phyloP scores from a whole-genome alignment of 768 basidiomycete genomes.

The Xanthoconium stramineum region DNA sequence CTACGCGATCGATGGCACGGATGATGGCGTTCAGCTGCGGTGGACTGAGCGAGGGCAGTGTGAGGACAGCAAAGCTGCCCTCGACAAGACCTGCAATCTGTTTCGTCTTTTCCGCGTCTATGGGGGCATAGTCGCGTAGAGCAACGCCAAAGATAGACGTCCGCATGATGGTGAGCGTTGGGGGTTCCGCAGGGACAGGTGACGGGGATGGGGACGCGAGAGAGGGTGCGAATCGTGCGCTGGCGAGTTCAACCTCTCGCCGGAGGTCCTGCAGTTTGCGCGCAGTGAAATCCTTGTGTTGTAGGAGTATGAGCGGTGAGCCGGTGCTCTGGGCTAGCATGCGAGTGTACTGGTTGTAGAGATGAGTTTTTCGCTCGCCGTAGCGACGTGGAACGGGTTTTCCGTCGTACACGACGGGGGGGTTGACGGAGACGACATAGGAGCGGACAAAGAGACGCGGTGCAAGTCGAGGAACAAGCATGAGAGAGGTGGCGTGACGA shows the following conservation, averaged over 20 bases:
- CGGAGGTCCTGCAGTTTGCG: conserved; percentile 66
- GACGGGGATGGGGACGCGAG: conserved; percentile 34
- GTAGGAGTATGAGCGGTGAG: conserved; percentile 73
- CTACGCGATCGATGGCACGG: conserved; percentile 60
- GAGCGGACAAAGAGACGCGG: conserved; percentile 31
- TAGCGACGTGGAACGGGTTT: conserved; percentile 66
- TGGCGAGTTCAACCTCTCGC: conserved; percentile 59
- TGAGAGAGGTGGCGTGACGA: conserved; percentile 17
- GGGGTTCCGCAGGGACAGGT: conserved; percentile 33
- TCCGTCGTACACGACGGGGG: conserved; percentile 48
- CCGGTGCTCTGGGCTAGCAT: conserved; percentile 57
- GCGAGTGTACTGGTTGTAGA: conserved; percentile 75
- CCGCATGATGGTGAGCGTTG: conserved; percentile 66
- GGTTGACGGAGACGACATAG: conserved; percentile 58
- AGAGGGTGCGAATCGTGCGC: conserved; percentile 36
- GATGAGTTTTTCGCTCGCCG: conserved; percentile 73
- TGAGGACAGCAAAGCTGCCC: conserved; percentile 65
- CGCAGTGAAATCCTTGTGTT: conserved; percentile 73
- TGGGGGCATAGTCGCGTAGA: conserved; percentile 54
- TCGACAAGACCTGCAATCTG: conserved; percentile 53
- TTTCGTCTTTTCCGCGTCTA: conserved; percentile 47
- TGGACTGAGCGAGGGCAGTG: conserved; percentile 65
- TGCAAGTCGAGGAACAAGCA: conserved; percentile 12
- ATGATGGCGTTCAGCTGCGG: conserved; percentile 68
- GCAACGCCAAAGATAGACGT: conserved; percentile 80